Evolutionary conservation across 805 yeast species (phyloP).

Genomic region (Cyberlindnera americana): DNA sequence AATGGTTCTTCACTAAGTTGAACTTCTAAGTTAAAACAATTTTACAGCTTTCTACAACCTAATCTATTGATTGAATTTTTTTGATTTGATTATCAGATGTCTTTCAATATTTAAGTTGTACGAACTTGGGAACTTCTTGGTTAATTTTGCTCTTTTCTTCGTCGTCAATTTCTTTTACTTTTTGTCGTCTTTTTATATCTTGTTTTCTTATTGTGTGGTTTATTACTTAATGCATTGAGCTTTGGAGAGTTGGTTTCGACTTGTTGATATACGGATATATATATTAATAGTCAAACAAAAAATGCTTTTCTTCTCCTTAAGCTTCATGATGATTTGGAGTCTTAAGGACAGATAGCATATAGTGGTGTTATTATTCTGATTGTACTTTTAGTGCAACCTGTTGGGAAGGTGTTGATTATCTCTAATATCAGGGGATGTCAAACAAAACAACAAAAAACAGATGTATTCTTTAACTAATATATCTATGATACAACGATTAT

Average conservation of each 20-base stretch:
- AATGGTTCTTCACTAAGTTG: constrained; percentile 99
- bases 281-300: background rate
- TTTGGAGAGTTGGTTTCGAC: constrained; percentile 2
- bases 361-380: background rate
- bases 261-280: background rate
- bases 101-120: background rate
- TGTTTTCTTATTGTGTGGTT: constrained; percentile 11
- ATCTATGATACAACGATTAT: constrained; percentile 19
- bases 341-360: background rate
- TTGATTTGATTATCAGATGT: background rate
- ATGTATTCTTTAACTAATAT: constrained; percentile 13
- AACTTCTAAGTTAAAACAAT: constrained; percentile 54
- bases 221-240: constrained; percentile 13
- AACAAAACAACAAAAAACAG: constrained; percentile 11
- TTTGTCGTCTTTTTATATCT: constrained; percentile 2
- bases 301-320: background rate
- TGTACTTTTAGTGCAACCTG: background rate
- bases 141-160: constrained; percentile 5
- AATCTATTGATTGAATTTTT: too few relatives aligned
- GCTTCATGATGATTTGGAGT: constrained; percentile 4
- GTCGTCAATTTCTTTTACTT: constrained; percentile 1
- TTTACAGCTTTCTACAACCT: background rate
- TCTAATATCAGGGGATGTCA: background rate
- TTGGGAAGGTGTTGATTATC: constrained; percentile 1
- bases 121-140: constrained; percentile 12